phyloP scores from a whole-genome alignment of 164 flowering plant species.

The Nymphaea colorata region DNA sequence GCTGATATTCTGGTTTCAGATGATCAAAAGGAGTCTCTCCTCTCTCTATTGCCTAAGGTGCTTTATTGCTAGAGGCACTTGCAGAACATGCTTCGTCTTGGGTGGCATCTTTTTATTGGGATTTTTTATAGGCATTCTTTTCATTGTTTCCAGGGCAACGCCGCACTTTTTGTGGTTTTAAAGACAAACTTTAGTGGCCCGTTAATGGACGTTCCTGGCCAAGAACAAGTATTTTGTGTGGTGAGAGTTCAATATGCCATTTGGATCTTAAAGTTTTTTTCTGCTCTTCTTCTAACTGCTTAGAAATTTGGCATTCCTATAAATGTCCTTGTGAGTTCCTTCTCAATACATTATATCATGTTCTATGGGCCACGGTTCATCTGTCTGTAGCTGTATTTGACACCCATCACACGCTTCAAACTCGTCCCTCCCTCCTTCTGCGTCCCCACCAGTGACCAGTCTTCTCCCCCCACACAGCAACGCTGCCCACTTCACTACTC shows the following conservation, averaged over 20 bases:
- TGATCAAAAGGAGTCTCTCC: slow-evolving; percentile 1
- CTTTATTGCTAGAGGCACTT: background rate
- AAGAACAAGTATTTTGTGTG: slow-evolving; percentile 24
- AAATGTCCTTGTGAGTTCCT: background rate
- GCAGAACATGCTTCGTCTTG: background rate
- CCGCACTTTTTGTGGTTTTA: slow-evolving; percentile 22
- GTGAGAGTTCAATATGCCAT: slow-evolving; percentile 6
- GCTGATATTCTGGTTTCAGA: slow-evolving; percentile 8
- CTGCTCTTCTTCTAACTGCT: background rate
- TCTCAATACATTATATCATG: no score
- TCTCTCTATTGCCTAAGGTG: background rate
- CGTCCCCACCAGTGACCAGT: background rate
- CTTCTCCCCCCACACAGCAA: background rate
- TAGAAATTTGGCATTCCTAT: background rate
- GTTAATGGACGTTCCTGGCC: slow-evolving; percentile 9
- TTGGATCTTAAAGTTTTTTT: background rate
- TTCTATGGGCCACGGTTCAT: background rate
- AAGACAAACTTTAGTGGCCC: slow-evolving; percentile 11
- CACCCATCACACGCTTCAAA: background rate
- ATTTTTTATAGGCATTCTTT: background rate
- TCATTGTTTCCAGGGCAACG: slow-evolving; percentile 18
- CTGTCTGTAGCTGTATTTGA: background rate
- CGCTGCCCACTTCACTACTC: background rate
- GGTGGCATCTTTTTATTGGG: background rate
- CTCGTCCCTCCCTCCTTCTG: background rate